Percentiles rank a stretch among this genome's conserved stretches.
Conservation (phyloP, 225 moss, liverwort and hornwort genomes). For the Pleurozium schreberi region DNA sequence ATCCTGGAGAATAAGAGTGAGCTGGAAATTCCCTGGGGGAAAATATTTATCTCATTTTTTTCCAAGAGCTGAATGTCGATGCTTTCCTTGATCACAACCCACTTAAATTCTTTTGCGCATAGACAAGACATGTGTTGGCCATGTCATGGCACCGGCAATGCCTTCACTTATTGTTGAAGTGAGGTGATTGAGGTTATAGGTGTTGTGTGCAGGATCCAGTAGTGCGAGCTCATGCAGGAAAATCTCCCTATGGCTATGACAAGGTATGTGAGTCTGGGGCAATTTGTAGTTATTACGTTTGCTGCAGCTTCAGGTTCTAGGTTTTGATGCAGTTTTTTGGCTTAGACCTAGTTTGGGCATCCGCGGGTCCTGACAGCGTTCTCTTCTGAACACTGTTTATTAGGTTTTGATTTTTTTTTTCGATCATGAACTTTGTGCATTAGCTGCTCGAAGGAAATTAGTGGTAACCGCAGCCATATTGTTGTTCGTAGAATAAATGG, state of each 20-base stretch:
- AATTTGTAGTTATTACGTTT: not conserved
- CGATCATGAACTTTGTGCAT: not conserved
- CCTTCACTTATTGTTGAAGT: not conserved
- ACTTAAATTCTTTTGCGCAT: not conserved
- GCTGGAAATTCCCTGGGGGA: not conserved
- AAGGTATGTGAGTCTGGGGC: slow-evolving; percentile 14
- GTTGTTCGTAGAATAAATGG: not conserved
- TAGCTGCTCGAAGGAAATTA: not conserved
- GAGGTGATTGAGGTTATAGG: not conserved
- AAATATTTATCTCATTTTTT: not conserved
- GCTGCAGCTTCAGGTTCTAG: not conserved
- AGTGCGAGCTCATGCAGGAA: slow-evolving; percentile 61
- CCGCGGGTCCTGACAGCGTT: not conserved
- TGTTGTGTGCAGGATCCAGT: slow-evolving; percentile 68
- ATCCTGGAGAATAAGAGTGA: not conserved
- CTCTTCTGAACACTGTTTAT: not conserved
- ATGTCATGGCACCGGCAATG: not conserved
- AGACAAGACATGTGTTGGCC: not conserved
- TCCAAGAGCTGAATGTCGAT: not conserved
- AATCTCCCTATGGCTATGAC: slow-evolving; percentile 63
- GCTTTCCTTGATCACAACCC: not conserved
- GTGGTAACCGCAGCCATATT: not conserved
- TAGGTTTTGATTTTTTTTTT: not conserved
- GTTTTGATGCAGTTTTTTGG: not conserved
- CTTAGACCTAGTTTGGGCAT: not conserved